Evolutionary conservation across 2,329 filamentous ascomycete species (phyloP), one percentile per base, ranked within the genome.

Genomic region (Fusarium euwallaceae): DNA sequence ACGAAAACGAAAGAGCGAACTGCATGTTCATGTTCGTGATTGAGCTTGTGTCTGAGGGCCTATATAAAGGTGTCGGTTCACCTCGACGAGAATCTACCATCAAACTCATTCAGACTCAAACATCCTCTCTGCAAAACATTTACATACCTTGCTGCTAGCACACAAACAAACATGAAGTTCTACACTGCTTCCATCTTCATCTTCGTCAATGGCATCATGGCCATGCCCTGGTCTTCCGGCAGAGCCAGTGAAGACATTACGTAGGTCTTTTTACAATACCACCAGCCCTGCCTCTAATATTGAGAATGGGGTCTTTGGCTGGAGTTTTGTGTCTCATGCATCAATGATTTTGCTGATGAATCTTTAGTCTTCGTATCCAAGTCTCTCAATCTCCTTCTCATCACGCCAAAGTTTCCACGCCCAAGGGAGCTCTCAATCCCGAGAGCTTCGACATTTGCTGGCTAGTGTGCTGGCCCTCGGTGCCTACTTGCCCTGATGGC

Each of bases 191-290:
- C 67, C 27, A n/a, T n/a, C n/a, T n/a, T n/a, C n/a, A n/a, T 71
- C 12, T 62, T 76, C 22, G 67, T 24, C 39, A 56, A 65, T 16
- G 56, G 73, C 41, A 76, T 75, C 17, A 17, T 32, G 0, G 73
- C 73, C 14, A 73, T 76, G 73, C 73, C 73, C 8, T 76, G 70
- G 73, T 61, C 67, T 24, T 34, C 51, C 16, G 9, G n/a, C 17
- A 58, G 14, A 9, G 3, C 36, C 12, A 29, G 66, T 2, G 73
- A 73, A 16, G 73, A 75, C n/a, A 75, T 75, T 59, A 75, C 70
- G 73, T 75, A 65, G 11, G 59, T 22, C 41, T 22, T 45, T 43
- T 5, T 8, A 4, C 11, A 14, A 14, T 45, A 45, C 1, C 20
- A 45, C 1, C 20, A 16, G 4, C 39, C n/a, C 37, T n/a, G 37